A percentile compares a stretch with the other conserved stretches of the same genome.
Evolutionary conservation across 2,329 filamentous ascomycete species (phyloP).

Genomic region (Ophiognomonia clavigignenti-juglandacearum): DNA sequence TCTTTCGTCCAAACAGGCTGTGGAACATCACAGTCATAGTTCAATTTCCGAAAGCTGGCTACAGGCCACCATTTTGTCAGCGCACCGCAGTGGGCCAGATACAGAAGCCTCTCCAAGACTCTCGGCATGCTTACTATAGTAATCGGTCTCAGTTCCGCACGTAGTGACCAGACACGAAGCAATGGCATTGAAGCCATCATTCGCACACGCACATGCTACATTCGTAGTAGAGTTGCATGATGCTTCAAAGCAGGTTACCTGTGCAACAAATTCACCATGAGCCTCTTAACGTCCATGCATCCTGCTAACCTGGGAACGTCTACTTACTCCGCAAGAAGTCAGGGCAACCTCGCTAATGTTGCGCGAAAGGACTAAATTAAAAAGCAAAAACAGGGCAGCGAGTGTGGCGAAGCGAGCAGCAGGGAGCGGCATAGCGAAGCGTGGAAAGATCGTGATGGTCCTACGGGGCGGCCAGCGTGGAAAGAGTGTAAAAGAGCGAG

Average conservation of each 20-base stretch:
- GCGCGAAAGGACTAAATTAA: neutral
- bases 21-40: constrained; percentile 5
- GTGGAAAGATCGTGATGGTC: neutral
- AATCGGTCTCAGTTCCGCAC: neutral
- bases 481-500: no score
- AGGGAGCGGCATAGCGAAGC: neutral
- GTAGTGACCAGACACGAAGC: neutral
- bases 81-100: neutral
- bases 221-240: constrained; percentile 6
- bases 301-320: neutral
- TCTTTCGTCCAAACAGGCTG: constrained; percentile 8
- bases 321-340: constrained; percentile 4
- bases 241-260: constrained; percentile 4
- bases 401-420: neutral
- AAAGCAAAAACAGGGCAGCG: neutral
- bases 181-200: neutral
- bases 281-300: neutral
- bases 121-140: neutral
- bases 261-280: neutral
- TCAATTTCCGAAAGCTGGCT: constrained; percentile 5
- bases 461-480: no score
- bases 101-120: neutral
- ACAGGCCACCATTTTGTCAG: neutral
- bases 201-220: constrained; percentile 1
- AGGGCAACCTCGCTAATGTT: constrained; percentile 2